Evolutionary conservation across 2,329 filamentous ascomycete genomes (phyloP), one percentile per base, ranked within the genome.

Genomic region (Cladobotryum mycophilum): DNA sequence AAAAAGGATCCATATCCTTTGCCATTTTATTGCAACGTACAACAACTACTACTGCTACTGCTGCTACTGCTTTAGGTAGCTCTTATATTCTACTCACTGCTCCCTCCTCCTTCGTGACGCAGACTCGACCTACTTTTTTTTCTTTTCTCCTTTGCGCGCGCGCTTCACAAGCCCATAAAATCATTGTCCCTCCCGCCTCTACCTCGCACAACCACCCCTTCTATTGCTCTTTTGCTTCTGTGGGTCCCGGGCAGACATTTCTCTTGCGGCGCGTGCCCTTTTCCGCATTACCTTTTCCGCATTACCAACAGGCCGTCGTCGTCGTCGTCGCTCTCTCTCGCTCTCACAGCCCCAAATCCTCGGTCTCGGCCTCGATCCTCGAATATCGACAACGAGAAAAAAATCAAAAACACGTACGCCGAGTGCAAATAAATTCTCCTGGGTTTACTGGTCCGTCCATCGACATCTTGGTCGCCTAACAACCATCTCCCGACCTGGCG

Each of bases 231-330:
- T n/a, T 41, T 38, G 43, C 41, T 33, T 51, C 25, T 52, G 49
- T 52, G 49, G 49, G 49, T 52, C 49, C 49, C 36, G 45, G 49
- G 33, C 49, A 52, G 47, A 52, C 49, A 48, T 44, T 47, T 52
- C 49, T 17, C 14, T 35, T 30, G 40, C 49, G 41, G 49, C 49
- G 49, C 45, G 49, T 38, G 43, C 41, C 49, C 46, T 45, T 52
- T 45, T 45, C 18, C 25, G 30, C 41, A 45, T 44, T 52, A 34
- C 49, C 47, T 45, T 52, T 45, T 45, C 18, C 25, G 30, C 41
- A 45, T 44, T 52, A 34, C 49, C 47, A 41, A 44, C 42, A 20
- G 20, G 5, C 20, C 3, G 20, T 20, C 20, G 20, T 20, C 20
- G 38, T 17, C 34, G 44, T 48, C 35, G 25, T 25, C 22, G 22